Evolutionary conservation across 805 yeast genomes (phyloP), one percentile per base, ranked within the genome.

Genomic region (Barnettozyma pratensis): DNA sequence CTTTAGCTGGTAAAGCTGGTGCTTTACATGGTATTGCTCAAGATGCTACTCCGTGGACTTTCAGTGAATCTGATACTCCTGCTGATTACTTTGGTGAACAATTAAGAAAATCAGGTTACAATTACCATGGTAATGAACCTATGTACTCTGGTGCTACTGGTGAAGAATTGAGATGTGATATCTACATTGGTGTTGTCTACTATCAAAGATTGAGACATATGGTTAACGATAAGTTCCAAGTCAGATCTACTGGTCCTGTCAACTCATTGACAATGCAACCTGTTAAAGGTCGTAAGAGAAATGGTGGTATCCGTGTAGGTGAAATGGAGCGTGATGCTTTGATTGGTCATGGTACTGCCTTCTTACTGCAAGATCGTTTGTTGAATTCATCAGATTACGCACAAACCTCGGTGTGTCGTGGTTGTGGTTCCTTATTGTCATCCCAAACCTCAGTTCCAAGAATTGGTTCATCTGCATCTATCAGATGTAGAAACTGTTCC

Each of bases 321-420:
- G 99, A 94, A 70, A 94, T 94, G 99, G 99, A 94, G 73, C 87
- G 99, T 73, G 99, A 94, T 78, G 99, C 99, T 2, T 75, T 94
- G 61, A 90, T 94, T 68, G 99, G 98, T 51, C 99, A 94, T 65
- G 99, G 99, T 70, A 86, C 99, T 6, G 90, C 99, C 1, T 94
- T 80, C 81, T 72, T 94, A 60, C 74, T 94, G 58, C 98, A 92
- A 69, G 99, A 94, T 67, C 83, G 99, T 71, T 75, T 94, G 63
- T 76, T 94, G 65, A 94, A 94, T 71, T 90, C 96, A 64, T 87
- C 96, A 7, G 99, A 94, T 68, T 94, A 94, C 72, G 81, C 98
- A 0, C 96, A 91, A 65, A 82, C 97, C 0, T 71, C 94, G 5
- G 70, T 94, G 43, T 94, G 99, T 71, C 87, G 94, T 59, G 77